phyloP scores from a whole-genome alignment of 2,329 filamentous ascomycete species.

The Aspergillus fischeri region DNA sequence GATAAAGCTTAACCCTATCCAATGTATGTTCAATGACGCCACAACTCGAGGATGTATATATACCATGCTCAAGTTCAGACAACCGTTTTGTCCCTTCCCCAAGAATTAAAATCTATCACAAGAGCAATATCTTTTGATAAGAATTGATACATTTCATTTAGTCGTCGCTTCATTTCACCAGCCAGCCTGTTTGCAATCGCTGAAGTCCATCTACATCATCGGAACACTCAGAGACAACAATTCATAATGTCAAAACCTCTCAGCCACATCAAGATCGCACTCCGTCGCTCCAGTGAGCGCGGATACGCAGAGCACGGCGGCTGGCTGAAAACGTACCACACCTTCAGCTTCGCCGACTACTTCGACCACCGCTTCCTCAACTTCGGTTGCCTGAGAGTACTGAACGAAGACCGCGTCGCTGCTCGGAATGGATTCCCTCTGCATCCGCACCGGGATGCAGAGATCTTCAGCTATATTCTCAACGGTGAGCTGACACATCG shows the following conservation, averaged over 20 bases:
- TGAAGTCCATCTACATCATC: neutral
- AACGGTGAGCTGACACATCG: slow-evolving; percentile 81
- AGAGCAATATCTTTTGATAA: neutral
- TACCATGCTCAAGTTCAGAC: neutral
- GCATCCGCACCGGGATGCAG: slow-evolving; percentile 79
- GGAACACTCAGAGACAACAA: neutral
- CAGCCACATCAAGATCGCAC: slow-evolving; percentile 66
- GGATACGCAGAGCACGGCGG: slow-evolving; percentile 79
- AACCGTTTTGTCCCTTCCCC: neutral
- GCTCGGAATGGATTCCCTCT: slow-evolving; percentile 74
- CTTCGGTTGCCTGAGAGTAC: slow-evolving; percentile 74
- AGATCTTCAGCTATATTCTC: slow-evolving; percentile 88
- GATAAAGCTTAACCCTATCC: neutral
- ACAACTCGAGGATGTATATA: neutral
- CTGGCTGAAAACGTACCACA: slow-evolving; percentile 85
- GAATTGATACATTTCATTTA: neutral
- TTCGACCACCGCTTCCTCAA: slow-evolving; percentile 63
- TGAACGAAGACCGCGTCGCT: slow-evolving; percentile 83
- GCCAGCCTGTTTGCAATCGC: neutral
- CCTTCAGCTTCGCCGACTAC: slow-evolving; percentile 74
- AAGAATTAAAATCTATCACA: neutral
- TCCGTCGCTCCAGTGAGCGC: slow-evolving; percentile 66
- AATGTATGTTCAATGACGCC: neutral
- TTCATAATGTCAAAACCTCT: slow-evolving; percentile 59
- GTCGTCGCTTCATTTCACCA: neutral